phyloP scores from a whole-genome alignment of 73 alveolate species.

The Halteria grandinella region DNA sequence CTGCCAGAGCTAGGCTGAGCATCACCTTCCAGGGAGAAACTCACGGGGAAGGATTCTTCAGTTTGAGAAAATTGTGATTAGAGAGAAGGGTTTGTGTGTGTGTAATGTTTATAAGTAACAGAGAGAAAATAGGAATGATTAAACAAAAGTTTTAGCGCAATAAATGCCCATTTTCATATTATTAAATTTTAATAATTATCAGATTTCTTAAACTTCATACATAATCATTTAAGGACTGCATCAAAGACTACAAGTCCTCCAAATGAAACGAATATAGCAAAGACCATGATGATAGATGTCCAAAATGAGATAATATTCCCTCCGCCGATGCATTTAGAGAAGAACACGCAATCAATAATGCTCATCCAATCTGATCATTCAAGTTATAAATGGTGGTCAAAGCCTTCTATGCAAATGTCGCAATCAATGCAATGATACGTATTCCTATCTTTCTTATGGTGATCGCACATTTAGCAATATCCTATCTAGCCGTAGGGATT shows the following conservation, averaged over 20 bases:
- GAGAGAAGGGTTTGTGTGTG: too few species aligned
- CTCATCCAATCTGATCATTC: too few species aligned
- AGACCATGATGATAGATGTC: not conserved
- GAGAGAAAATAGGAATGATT: too few species aligned
- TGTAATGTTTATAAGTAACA: too few species aligned
- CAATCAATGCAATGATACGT: slow-evolving; percentile 75
- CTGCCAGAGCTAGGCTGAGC: slow-evolving; percentile 95
- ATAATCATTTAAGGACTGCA: not conserved
- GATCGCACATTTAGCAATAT: too few species aligned
- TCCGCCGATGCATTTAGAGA: slow-evolving; percentile 76
- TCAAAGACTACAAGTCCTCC: slow-evolving; percentile 9
- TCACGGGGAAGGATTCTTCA: slow-evolving; percentile 62
- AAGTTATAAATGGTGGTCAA: slow-evolving; percentile 86
- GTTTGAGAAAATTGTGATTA: slow-evolving; percentile 39
- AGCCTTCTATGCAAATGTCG: slow-evolving; percentile 72
- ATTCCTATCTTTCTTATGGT: slow-evolving; percentile 54
- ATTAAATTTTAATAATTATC: too few species aligned
- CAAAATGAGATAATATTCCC: slow-evolving; percentile 52
- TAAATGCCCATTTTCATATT: too few species aligned
- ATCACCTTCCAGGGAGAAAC: slow-evolving; percentile 68
- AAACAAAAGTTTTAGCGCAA: too few species aligned
- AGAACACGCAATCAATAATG: slow-evolving; percentile 74
- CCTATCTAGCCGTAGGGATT: not conserved
- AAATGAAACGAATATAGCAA: slow-evolving; percentile 6
- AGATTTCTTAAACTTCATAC: not conserved